A percentile compares a stretch with the other conserved stretches of the same genome.
These are phyloP conservation scores for Hypoxylon fuscum DNA, from an alignment of 495 filamentous ascomycete species.

Conservation along the genomic window DNA sequence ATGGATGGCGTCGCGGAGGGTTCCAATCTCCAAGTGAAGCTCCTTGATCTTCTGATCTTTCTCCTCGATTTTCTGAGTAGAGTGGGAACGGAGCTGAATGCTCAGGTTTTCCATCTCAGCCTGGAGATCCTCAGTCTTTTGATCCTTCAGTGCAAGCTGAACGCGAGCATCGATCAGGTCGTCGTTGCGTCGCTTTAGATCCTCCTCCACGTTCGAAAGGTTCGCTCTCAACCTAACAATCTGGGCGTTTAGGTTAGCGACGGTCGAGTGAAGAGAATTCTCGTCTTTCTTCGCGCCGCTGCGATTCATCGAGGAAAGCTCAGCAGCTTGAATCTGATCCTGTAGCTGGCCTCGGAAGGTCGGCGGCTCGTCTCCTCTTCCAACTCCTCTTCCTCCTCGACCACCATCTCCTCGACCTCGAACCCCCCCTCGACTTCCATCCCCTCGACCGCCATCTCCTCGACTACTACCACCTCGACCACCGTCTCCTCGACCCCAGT, in stretches of 20 bases:
- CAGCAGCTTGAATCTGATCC: neutral
- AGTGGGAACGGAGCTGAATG: too few species aligned
- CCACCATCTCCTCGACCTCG: too few species aligned
- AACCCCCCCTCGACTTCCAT: too few species aligned
- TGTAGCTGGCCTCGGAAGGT: slow-evolving; percentile 6
- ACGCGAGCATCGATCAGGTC: slow-evolving; percentile 12
- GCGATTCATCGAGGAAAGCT: too few species aligned
- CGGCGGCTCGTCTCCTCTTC: too few species aligned
- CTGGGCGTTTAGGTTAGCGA: neutral
- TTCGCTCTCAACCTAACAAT: slow-evolving; percentile 5
- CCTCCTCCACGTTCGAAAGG: slow-evolving; percentile 5
- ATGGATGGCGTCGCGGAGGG: slow-evolving; percentile 17
- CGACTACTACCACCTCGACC: too few species aligned
- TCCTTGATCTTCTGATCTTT: slow-evolving; percentile 2
- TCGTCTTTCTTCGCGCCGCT: neutral
- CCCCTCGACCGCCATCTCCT: too few species aligned
- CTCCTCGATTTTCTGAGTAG: neutral
- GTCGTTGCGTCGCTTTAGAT: slow-evolving; percentile 3
- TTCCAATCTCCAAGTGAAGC: slow-evolving; percentile 5
- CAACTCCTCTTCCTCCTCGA: too few species aligned
- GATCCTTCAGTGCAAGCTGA: neutral
- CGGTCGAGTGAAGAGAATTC: too few species aligned
- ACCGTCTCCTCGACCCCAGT: too few species aligned
- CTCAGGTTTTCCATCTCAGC: neutral
- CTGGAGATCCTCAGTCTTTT: slow-evolving; percentile 3